phyloP scores from a whole-genome alignment of 1,284 basidiomycete genomes.

The Tylopilus sp. region DNA sequence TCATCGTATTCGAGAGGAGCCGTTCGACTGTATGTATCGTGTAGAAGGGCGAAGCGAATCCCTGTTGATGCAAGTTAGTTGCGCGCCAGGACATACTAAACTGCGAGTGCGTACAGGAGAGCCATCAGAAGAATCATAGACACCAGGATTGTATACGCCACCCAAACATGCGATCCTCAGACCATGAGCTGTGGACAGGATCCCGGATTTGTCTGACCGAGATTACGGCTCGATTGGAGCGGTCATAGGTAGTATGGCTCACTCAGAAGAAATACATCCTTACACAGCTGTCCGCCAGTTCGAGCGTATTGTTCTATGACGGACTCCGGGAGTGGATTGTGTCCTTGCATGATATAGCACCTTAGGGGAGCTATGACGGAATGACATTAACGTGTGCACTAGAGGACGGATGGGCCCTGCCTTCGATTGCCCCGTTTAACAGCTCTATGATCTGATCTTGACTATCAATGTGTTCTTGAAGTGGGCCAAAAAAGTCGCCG shows the following conservation, averaged over 20 bases:
- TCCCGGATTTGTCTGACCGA: conserved; percentile 71
- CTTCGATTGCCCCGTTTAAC: conserved; percentile 62
- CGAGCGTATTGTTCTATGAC: conserved; percentile 73
- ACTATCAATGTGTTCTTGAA: conserved; percentile 40
- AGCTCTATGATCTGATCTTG: conserved; percentile 57
- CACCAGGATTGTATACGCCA: conserved; percentile 64
- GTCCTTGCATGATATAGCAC: conserved; percentile 91
- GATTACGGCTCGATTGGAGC: conserved; percentile 1
- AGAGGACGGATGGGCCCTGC: conserved; percentile 35
- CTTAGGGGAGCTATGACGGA: conserved; percentile 68
- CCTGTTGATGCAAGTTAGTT: conserved; percentile 40
- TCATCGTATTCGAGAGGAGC: conserved; percentile 63
- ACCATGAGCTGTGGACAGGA: conserved; percentile 79
- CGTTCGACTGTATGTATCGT: conserved; percentile 68
- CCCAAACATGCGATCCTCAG: conserved; percentile 84
- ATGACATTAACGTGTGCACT: conserved; percentile 11
- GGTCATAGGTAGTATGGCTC: conserved; percentile 29
- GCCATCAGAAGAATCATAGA: conserved; percentile 55
- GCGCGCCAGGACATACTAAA: not conserved
- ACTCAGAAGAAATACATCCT: conserved; percentile 85
- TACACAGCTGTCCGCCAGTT: conserved; percentile 74
- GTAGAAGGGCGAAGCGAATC: conserved; percentile 70
- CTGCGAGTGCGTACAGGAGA: conserved; percentile 48
- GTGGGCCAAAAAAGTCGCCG: conserved; percentile 86
- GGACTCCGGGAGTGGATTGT: conserved; percentile 63